Evolutionary conservation across 495 filamentous ascomycete species (phyloP).

Genomic region (Hyaloscypha bicolor): DNA sequence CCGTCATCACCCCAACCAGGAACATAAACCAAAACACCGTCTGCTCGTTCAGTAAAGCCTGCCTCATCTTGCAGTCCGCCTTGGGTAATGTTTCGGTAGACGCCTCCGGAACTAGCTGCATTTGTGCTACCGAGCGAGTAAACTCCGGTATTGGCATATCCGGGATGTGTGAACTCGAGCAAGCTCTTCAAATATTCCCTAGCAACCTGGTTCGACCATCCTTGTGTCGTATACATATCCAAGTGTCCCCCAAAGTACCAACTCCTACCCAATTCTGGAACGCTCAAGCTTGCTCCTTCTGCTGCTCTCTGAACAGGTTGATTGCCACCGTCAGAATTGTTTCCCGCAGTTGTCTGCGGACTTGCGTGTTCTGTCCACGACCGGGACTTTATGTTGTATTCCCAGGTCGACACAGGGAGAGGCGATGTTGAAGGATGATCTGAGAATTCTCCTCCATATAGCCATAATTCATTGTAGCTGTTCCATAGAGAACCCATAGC

Average conservation of each 20-base stretch:
- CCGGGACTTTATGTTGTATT: constrained; percentile 60
- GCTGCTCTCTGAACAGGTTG: constrained; percentile 62
- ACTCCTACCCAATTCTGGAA: constrained; percentile 65
- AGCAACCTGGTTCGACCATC: constrained; percentile 63
- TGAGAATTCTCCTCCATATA: constrained; percentile 74
- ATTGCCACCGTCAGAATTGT: constrained; percentile 54
- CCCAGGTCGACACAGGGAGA: constrained; percentile 60
- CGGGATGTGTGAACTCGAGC: constrained; percentile 74
- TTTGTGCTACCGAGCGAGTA: constrained; percentile 45
- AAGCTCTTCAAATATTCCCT: constrained; percentile 72
- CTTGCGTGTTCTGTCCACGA: constrained; percentile 61
- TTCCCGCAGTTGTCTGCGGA: constrained; percentile 58
- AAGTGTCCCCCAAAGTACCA: constrained; percentile 80
- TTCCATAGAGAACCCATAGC: constrained; percentile 74
- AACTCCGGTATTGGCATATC: constrained; percentile 60
- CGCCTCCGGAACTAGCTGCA: constrained; percentile 56
- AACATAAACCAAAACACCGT: constrained; percentile 70
- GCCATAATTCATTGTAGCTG: constrained; percentile 63
- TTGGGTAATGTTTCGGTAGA: constrained; percentile 70
- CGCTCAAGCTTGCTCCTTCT: constrained; percentile 70
- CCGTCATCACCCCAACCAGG: constrained; percentile 72
- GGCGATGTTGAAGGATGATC: constrained; percentile 57
- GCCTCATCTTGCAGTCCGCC: constrained; percentile 64
- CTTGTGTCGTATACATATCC: constrained; percentile 65
- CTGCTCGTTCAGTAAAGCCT: constrained; percentile 70